A percentile compares a stretch with the other conserved stretches of the same genome.
These are phyloP conservation scores for Teunomyces aglyptinius DNA, from an alignment of 805 yeast genomes.

Conservation along the genomic window DNA sequence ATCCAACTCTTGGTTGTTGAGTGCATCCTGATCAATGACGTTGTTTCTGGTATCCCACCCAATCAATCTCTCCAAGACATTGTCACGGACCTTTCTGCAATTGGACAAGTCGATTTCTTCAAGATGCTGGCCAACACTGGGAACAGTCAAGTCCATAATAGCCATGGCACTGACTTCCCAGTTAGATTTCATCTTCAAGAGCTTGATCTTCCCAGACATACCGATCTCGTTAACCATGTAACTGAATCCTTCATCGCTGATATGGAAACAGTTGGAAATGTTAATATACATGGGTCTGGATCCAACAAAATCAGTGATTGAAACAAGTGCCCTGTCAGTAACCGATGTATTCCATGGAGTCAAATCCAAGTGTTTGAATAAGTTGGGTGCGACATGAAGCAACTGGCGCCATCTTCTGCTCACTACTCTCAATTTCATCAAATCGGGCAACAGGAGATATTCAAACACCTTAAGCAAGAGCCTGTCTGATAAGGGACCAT, in stretches of 20 bases:
- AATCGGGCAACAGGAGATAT: slow-evolving; percentile 51
- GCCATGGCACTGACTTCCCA: slow-evolving; percentile 84
- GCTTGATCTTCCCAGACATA: slow-evolving; percentile 55
- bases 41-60: slow-evolving; percentile 42
- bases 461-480: slow-evolving; percentile 54
- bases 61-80: slow-evolving; percentile 65
- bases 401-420: slow-evolving; percentile 70
- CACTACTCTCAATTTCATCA: slow-evolving; percentile 58
- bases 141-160: slow-evolving; percentile 71
- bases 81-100: slow-evolving; percentile 71
- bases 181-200: slow-evolving; percentile 60
- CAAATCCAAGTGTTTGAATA: slow-evolving; percentile 54
- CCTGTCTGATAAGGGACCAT: slow-evolving; percentile 61
- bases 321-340: slow-evolving; percentile 54
- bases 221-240: slow-evolving; percentile 71
- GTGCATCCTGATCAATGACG: slow-evolving; percentile 5
- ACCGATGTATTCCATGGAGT: slow-evolving; percentile 61
- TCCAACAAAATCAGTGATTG: slow-evolving; percentile 69
- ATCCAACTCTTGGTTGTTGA: slow-evolving; percentile 8
- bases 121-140: slow-evolving; percentile 58
- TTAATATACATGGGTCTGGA: slow-evolving; percentile 60
- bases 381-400: slow-evolving; percentile 52
- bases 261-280: slow-evolving; percentile 71
- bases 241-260: slow-evolving; percentile 73
- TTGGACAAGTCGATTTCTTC: slow-evolving; percentile 66